Evolutionary conservation across 768 basidiomycete genomes (phyloP).

Genomic region (Russula vinacea): DNA sequence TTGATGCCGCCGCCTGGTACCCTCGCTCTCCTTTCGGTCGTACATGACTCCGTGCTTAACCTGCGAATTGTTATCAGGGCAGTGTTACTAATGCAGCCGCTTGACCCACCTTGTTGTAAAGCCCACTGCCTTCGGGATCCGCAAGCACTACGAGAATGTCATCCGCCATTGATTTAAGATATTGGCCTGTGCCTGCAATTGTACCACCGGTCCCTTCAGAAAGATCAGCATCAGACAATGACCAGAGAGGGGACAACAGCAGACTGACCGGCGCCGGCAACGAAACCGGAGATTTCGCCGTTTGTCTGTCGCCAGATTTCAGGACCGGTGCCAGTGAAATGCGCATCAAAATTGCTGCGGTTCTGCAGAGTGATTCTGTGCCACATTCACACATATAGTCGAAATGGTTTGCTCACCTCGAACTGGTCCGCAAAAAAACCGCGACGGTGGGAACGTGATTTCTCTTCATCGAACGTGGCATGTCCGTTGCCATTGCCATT

Average conservation of each 20-base stretch:
- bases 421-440: conserved; percentile 98
- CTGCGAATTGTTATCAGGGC: conserved; percentile 36
- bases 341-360: conserved; percentile 84
- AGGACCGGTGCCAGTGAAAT: conserved; percentile 85
- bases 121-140: conserved; percentile 91
- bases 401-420: conserved; percentile 46
- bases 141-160: conserved; percentile 68
- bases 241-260: conserved; percentile 4
- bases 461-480: conserved; percentile 38
- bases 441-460: conserved; percentile 53
- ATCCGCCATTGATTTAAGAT: conserved; percentile 70
- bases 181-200: conserved; percentile 78
- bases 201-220: conserved; percentile 86
- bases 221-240: conserved; percentile 32
- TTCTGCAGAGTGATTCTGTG: conserved; percentile 48
- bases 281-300: conserved; percentile 77
- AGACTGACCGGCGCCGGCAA: conserved; percentile 76
- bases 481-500: conserved; percentile 35
- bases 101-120: conserved; percentile 79
- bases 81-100: not conserved
- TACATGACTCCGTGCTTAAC: conserved; percentile 95
- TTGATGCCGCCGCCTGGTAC: conserved; percentile 88
- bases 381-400: not conserved
- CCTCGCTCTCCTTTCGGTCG: conserved; percentile 87
- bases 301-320: conserved; percentile 94